phyloP scores from a whole-genome alignment of 2,329 filamentous ascomycete genomes.

The Drechslerella dactyloides region DNA sequence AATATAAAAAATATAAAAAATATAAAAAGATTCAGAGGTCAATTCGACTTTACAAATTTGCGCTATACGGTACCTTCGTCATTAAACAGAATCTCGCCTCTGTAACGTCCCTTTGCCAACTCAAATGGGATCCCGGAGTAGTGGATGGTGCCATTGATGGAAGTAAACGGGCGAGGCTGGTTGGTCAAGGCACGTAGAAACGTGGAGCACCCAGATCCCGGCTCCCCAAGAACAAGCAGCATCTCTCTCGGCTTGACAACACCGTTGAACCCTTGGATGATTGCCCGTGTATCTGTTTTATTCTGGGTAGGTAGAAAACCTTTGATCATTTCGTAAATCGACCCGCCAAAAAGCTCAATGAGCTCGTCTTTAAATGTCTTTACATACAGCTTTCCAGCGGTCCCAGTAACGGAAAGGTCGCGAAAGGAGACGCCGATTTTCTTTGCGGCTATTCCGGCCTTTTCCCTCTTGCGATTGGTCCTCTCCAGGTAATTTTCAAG shows the following conservation, averaged over 20 bases:
- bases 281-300: constrained; percentile 62
- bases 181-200: constrained; percentile 79
- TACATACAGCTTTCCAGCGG: constrained; percentile 51
- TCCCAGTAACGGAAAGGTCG: constrained; percentile 53
- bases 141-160: constrained; percentile 71
- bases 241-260: constrained; percentile 73
- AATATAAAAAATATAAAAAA: no score
- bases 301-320: constrained; percentile 58
- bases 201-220: constrained; percentile 76
- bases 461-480: constrained; percentile 43
- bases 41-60: no score
- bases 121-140: constrained; percentile 74
- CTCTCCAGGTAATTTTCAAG: constrained; percentile 54
- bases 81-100: constrained; percentile 80
- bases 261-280: constrained; percentile 73
- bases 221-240: constrained; percentile 76
- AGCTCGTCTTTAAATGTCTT: constrained; percentile 54
- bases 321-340: constrained; percentile 40
- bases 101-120: constrained; percentile 71
- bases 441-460: constrained; percentile 54
- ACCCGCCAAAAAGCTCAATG: constrained; percentile 52
- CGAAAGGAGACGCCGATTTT: constrained; percentile 55
- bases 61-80: constrained; percentile 72
- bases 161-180: constrained; percentile 69
- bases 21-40: no score